These are phyloP conservation scores for Favolaschia claudopus DNA, from an alignment of 768 basidiomycete species.

Conservation along the genomic window DNA sequence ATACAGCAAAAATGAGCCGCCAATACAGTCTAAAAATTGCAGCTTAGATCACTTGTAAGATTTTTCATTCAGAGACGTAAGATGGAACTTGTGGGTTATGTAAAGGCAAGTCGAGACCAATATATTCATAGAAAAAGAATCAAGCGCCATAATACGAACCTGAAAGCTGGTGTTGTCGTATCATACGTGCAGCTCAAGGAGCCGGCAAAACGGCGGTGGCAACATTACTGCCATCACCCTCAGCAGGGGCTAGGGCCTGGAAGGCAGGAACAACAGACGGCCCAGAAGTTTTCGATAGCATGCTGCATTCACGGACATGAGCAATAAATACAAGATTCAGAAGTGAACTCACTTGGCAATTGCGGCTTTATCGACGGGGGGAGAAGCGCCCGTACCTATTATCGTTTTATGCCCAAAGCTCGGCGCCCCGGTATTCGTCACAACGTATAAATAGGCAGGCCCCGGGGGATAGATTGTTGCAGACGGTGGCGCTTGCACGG, in stretches of 20 bases:
- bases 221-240: slow-evolving; percentile 20
- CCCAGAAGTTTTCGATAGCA: slow-evolving; percentile 10
- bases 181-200: neutral
- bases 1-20: too few species aligned
- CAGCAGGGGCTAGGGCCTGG: slow-evolving; percentile 17
- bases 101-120: too few species aligned
- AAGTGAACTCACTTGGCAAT: slow-evolving; percentile 15
- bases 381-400: slow-evolving; percentile 46
- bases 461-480: slow-evolving; percentile 49
- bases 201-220: slow-evolving; percentile 21
- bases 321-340: neutral
- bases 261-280: slow-evolving; percentile 11
- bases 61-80: too few species aligned
- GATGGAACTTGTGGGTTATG: too few species aligned
- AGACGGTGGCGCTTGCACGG: slow-evolving; percentile 43
- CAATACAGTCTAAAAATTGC: too few species aligned
- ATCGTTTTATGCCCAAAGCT: slow-evolving; percentile 40
- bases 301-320: neutral
- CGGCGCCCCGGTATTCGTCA: slow-evolving; percentile 45
- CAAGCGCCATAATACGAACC: too few species aligned
- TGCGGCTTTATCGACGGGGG: slow-evolving; percentile 38
- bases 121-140: too few species aligned
- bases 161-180: too few species aligned
- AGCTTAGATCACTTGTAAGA: too few species aligned
- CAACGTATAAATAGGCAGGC: slow-evolving; percentile 43